Evolutionary conservation across 75 land plant genomes (phyloP), one percentile per base, ranked within the genome.

Genomic region (Ceratopteris richardii): DNA sequence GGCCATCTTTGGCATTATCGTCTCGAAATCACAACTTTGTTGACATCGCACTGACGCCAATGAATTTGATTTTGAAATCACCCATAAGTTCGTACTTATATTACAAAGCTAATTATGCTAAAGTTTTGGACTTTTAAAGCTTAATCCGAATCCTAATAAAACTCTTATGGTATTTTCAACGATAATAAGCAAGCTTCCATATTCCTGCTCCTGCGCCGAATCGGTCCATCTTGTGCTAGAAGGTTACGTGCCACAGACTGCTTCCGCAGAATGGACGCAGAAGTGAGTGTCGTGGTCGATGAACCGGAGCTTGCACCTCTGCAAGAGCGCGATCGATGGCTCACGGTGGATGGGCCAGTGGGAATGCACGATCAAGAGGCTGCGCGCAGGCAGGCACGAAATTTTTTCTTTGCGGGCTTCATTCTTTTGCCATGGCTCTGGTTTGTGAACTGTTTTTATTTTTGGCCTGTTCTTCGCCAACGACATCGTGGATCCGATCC

Each of bases 361-460:
- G 68, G 74, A 29, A 14, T 67, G 51, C 44, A 75, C 29, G 73
- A 71, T 30, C 77, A 77, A 40, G 88, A 84, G 29, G 76, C 82
- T 25, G 56, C 81, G 16, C 42, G 56, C 9, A 53, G 25, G 24
- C 78, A 77, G 46, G 95, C 95, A 9, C 81, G 89, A 5, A 55
- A 56, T 9, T 85, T 82, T 75, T 92, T 74, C 73, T 62, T 59
- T 11, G 87, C 62, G 5, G 98, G 98, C 1, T 88, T 88, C 58
- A 60, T 70, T 4, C 54, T 82, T 9, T 78, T 88, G 10, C 98
- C 98, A 0, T 82, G 71, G 66, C 78, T 92, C 28, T 92, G 98
- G 98, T 92, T 81, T 36, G 33, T 92, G 60, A 92, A 88, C 56
- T 85, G 87, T 69, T 80, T 85, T 84, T 88, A 92, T 80, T 92